A percentile compares a stretch with the other conserved stretches of the same genome.
phyloP scores from a whole-genome alignment of 2,329 filamentous ascomycete genomes.

The Chaetomiaceae sp. region DNA sequence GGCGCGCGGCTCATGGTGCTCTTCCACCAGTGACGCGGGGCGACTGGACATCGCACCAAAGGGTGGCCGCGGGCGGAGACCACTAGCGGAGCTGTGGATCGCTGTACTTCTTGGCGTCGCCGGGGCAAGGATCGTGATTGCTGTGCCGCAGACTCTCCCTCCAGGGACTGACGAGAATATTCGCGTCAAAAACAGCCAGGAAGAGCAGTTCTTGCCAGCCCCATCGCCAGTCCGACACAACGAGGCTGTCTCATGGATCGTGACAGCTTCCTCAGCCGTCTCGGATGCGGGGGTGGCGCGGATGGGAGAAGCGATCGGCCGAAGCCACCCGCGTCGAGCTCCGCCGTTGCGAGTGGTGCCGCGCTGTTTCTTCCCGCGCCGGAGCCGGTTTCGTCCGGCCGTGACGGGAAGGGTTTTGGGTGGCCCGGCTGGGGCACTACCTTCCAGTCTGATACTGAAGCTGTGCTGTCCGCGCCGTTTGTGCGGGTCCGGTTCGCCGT shows the following conservation, averaged over 20 bases:
- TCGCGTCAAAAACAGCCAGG: no score
- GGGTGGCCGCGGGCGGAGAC: constrained; percentile 7
- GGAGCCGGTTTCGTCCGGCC: constrained; percentile 5
- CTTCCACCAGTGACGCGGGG: constrained; percentile 2
- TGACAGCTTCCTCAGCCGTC: no score
- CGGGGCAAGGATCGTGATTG: neutral
- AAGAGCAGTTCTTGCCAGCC: no score
- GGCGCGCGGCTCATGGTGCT: constrained; percentile 9
- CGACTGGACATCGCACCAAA: constrained; percentile 1
- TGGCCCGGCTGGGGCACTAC: neutral
- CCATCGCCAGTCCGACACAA: no score
- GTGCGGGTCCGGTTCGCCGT: no score
- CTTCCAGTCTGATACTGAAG: neutral
- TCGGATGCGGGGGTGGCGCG: no score
- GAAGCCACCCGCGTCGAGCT: neutral
- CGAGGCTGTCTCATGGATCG: no score
- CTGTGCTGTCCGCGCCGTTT: neutral
- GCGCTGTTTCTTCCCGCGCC: constrained; percentile 3
- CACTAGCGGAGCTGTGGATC: neutral
- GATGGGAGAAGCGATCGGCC: constrained; percentile 5
- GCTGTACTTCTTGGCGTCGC: constrained; percentile 9
- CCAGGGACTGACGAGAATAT: no score
- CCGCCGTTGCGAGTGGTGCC: neutral
- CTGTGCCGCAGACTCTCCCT: no score
- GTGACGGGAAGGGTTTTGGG: neutral